phyloP scores from a whole-genome alignment of 176 grass and related monocot genomes.

The Triticum turgidum region DNA sequence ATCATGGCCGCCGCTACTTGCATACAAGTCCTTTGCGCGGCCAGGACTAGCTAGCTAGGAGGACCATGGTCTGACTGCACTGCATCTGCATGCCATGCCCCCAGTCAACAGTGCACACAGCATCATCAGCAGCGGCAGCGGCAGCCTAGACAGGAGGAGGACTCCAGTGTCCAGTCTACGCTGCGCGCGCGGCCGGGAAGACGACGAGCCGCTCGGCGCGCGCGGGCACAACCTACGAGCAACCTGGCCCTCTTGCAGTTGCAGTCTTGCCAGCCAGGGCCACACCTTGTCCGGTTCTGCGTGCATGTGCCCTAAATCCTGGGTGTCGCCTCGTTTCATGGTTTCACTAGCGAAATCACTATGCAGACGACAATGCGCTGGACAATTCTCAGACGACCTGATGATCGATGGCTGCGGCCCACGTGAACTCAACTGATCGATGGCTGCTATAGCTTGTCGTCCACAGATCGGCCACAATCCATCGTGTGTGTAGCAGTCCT shows the following conservation, averaged over 20 bases:
- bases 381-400: too few relatives aligned
- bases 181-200: neutral
- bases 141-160: slow-evolving; percentile 20
- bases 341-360: neutral
- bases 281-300: neutral
- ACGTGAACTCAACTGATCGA: too few relatives aligned
- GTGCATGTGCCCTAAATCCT: neutral
- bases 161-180: neutral
- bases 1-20: neutral
- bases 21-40: neutral
- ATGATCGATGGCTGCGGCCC: too few relatives aligned
- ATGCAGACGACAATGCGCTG: too few relatives aligned
- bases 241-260: neutral
- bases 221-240: neutral
- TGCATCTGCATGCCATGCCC: neutral
- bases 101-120: slow-evolving; percentile 8
- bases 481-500: too few relatives aligned
- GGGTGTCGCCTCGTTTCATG: slow-evolving; percentile 1
- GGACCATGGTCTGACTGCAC: neutral
- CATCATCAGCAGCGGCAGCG: neutral
- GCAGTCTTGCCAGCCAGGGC: neutral
- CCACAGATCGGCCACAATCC: too few relatives aligned
- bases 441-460: too few relatives aligned
- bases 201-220: neutral
- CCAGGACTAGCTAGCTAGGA: neutral